A percentile compares a stretch with the other conserved stretches of the same genome.
Conservation (phyloP, 169 alveolate species). For the Plasmodium yoelii region DNA sequence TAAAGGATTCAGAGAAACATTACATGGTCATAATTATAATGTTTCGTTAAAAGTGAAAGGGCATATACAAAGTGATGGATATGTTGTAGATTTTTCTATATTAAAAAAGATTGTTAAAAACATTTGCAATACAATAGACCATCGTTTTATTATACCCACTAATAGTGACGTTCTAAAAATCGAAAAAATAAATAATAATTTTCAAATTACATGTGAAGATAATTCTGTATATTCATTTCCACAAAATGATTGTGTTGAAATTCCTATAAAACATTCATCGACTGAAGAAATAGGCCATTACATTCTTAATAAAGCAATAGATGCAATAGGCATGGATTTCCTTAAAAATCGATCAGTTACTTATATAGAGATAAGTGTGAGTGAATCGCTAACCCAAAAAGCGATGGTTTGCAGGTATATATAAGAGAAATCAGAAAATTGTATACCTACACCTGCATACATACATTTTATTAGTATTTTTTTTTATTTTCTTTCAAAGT, state of each 20-base stretch:
- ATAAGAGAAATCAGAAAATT: conserved; percentile 4
- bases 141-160: conserved; percentile 67
- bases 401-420: conserved; percentile 39
- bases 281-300: conserved; percentile 67
- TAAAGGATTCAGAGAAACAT: conserved; percentile 64
- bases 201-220: conserved; percentile 68
- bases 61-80: conserved; percentile 64
- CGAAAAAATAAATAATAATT: conserved; percentile 35
- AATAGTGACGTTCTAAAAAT: conserved; percentile 74
- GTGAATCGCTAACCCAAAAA: conserved; percentile 71
- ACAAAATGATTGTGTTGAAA: conserved; percentile 43
- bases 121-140: conserved; percentile 57
- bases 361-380: conserved; percentile 49
- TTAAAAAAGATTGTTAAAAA: conserved; percentile 42
- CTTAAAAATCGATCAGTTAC: conserved; percentile 34
- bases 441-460: not conserved
- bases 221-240: conserved; percentile 73
- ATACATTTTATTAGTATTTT: not conserved
- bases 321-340: conserved; percentile 39
- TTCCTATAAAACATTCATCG: conserved; percentile 76
- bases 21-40: conserved; percentile 78
- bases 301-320: conserved; percentile 37
- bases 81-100: conserved; percentile 71
- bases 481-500: no score
- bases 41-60: conserved; percentile 69